Percentiles rank a stretch among this genome's conserved stretches.
These are phyloP conservation scores for Penicillium arizonense DNA, from an alignment of 495 filamentous ascomycete species.

Conservation along the genomic window DNA sequence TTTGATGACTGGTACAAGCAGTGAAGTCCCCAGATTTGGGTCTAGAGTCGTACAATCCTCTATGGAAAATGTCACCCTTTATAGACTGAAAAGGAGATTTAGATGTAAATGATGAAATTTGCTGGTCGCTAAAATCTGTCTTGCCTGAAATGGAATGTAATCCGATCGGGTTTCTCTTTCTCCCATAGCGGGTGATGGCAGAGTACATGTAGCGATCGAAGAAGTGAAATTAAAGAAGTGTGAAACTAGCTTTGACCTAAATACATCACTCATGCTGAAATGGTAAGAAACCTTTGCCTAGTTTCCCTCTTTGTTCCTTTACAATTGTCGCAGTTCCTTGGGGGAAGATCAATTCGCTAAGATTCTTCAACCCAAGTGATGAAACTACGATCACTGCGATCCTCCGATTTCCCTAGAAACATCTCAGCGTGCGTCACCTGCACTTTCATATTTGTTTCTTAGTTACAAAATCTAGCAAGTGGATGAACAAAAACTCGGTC, in stretches of 20 bases:
- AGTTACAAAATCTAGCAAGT: background rate
- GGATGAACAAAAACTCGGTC: background rate
- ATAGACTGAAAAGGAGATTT: constrained; percentile 2
- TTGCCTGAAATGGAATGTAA: background rate
- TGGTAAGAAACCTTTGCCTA: background rate
- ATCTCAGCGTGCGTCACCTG: background rate
- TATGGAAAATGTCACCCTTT: constrained; percentile 3
- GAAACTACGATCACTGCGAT: background rate
- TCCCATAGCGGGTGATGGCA: background rate
- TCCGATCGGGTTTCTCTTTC: background rate
- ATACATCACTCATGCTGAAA: background rate
- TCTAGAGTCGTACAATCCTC: background rate
- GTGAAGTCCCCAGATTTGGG: constrained; percentile 1
- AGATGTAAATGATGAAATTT: background rate
- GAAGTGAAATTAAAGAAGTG: background rate
- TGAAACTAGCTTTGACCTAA: background rate
- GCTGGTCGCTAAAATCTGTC: background rate
- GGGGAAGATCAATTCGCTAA: background rate
- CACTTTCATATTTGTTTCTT: background rate
- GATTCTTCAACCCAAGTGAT: background rate
- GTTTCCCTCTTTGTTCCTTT: background rate
- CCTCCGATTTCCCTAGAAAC: background rate
- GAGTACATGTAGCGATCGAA: background rate
- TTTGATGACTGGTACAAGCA: constrained; percentile 20
- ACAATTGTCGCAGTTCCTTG: background rate